These are phyloP conservation scores for Cordyceps fumosorosea DNA, from an alignment of 2,329 filamentous ascomycete genomes.

Conservation along the genomic window DNA sequence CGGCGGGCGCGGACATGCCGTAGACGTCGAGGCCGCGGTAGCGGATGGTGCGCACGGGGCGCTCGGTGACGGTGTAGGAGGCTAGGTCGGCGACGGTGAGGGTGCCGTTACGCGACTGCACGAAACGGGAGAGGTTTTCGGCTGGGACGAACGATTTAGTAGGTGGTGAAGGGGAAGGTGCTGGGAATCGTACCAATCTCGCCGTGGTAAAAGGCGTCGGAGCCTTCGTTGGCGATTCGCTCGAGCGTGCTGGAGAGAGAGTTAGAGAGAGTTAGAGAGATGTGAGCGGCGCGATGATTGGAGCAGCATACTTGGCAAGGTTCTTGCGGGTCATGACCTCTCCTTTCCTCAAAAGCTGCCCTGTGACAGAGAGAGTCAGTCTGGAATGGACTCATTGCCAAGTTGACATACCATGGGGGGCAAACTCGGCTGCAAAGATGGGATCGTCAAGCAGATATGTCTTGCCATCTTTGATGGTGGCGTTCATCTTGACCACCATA, in stretches of 20 bases:
- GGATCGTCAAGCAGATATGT: constrained; percentile 70
- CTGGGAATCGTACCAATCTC: constrained; percentile 42
- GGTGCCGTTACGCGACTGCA: constrained; percentile 68
- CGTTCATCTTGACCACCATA: constrained; percentile 64
- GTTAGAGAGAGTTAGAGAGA: constrained; percentile 6
- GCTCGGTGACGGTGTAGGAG: constrained; percentile 62
- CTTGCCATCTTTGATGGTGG: constrained; percentile 17
- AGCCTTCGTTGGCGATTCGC: constrained; percentile 65
- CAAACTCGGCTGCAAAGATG: constrained; percentile 82
- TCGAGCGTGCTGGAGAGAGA: constrained; percentile 53
- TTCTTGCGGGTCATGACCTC: constrained; percentile 75
- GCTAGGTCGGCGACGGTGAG: constrained; percentile 75
- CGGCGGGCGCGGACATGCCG: constrained; percentile 65
- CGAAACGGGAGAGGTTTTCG: constrained; percentile 61
- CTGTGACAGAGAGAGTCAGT: constrained; percentile 19
- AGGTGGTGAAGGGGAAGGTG: neutral
- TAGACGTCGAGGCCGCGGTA: constrained; percentile 68
- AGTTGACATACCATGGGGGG: constrained; percentile 55
- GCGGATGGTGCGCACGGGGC: constrained; percentile 56
- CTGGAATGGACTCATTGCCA: neutral
- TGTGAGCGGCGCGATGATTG: neutral
- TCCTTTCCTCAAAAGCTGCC: constrained; percentile 62
- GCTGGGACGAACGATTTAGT: constrained; percentile 37
- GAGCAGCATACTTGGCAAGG: constrained; percentile 51
- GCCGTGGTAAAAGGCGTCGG: constrained; percentile 68